Conservation (phyloP, 208 protist species). For the Wallacemonas sp. region DNA sequence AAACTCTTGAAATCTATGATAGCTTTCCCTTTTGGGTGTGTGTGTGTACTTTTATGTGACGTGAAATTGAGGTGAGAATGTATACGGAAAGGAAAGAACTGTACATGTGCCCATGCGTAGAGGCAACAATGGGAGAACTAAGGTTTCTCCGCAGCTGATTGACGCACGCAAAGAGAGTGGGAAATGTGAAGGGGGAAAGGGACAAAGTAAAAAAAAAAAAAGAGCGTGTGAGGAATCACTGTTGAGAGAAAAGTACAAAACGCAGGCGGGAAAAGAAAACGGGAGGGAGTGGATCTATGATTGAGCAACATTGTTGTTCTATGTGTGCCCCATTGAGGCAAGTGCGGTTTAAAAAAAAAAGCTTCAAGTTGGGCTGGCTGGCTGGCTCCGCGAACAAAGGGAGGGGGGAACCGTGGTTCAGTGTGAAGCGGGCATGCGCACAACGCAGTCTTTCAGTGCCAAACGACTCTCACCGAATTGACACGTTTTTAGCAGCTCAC, state of each 20-base stretch:
- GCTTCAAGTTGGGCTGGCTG: too few species aligned
- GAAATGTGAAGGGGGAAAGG: too few species aligned
- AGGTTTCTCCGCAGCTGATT: too few species aligned
- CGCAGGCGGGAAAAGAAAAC: conserved; percentile 8
- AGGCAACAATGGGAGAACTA: too few species aligned
- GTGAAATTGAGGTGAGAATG: neutral
- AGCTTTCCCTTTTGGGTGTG: neutral
- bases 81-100: conserved; percentile 25
- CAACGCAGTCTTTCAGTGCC: conserved; percentile 26
- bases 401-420: too few species aligned
- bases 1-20: too few species aligned
- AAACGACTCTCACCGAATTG: conserved; percentile 51
- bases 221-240: neutral
- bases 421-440: conserved; percentile 9
- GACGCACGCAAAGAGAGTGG: too few species aligned
- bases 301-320: neutral
- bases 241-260: conserved; percentile 5
- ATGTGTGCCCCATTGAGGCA: too few species aligned
- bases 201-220: conserved; percentile 1
- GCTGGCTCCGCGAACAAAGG: too few species aligned
- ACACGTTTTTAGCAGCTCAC: conserved; percentile 44
- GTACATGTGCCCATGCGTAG: conserved; percentile 6
- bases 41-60: neutral
- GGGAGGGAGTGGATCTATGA: neutral
- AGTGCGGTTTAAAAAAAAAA: too few species aligned